phyloP scores from a whole-genome alignment of 305 asterid species.

The Fraxinus velutina region DNA sequence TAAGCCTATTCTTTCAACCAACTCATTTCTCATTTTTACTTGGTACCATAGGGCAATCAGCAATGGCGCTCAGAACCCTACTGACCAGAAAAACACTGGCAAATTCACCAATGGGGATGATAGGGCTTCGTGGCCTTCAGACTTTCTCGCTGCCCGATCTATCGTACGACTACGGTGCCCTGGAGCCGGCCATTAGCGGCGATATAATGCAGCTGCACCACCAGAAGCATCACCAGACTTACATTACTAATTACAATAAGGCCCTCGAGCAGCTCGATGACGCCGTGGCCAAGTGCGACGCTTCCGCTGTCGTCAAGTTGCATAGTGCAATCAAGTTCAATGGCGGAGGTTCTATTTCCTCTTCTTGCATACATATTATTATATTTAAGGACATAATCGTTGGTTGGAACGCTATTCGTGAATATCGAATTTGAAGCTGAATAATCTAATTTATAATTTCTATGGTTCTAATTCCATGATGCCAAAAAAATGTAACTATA shows the following conservation, averaged over 20 bases:
- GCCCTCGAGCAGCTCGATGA: slow-evolving; percentile 74
- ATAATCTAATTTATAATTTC: neutral
- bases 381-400: neutral
- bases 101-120: slow-evolving; percentile 29
- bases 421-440: neutral
- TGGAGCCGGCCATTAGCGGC: slow-evolving; percentile 74
- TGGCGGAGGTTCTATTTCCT: slow-evolving; percentile 62
- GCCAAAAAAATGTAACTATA: no score
- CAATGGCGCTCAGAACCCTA: neutral
- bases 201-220: slow-evolving; percentile 89
- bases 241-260: slow-evolving; percentile 76
- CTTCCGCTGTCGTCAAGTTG: slow-evolving; percentile 62
- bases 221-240: slow-evolving; percentile 89
- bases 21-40: neutral
- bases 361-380: no score
- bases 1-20: neutral
- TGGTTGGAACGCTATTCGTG: neutral
- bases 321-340: slow-evolving; percentile 82
- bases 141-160: slow-evolving; percentile 77
- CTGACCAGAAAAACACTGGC: slow-evolving; percentile 12
- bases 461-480: no score
- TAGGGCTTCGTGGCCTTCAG: slow-evolving; percentile 56
- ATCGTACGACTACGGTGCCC: slow-evolving; percentile 74
- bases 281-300: slow-evolving; percentile 62
- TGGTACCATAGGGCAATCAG: neutral